These are phyloP conservation scores for Xylaria grammica DNA, from an alignment of 495 filamentous ascomycete species.

Conservation along the genomic window DNA sequence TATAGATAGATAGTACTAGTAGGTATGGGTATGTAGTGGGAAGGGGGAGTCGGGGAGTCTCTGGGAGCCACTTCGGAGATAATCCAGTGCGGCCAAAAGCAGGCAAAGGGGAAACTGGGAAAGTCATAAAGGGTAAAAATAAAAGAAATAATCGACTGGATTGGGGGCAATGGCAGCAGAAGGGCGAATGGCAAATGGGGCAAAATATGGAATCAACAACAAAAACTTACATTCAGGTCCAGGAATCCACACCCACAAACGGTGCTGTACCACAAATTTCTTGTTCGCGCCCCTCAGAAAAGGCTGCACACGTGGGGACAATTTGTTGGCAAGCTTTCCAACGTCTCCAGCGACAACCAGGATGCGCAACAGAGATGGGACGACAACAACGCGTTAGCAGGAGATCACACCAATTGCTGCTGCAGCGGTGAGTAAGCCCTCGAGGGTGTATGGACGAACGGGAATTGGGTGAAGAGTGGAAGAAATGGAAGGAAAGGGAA, in stretches of 20 bases:
- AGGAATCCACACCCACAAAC: constrained; percentile 31
- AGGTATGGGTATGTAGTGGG: neutral
- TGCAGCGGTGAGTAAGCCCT: constrained; percentile 26
- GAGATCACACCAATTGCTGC: constrained; percentile 15
- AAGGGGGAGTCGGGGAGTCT: neutral
- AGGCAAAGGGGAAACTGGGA: constrained; percentile 25
- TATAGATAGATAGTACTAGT: too few species aligned
- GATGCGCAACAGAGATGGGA: constrained; percentile 31
- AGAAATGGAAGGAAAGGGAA: constrained; percentile 23
- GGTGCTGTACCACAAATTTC: constrained; percentile 29
- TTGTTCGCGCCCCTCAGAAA: constrained; percentile 25
- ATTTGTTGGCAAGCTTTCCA: constrained; percentile 25
- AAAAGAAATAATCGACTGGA: constrained; percentile 32
- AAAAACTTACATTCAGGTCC: constrained; percentile 45
- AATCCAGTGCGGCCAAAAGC: constrained; percentile 6
- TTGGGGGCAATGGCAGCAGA: constrained; percentile 15
- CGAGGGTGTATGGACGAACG: constrained; percentile 10
- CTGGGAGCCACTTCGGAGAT: constrained; percentile 15
- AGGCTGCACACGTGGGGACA: constrained; percentile 32
- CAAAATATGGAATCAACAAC: constrained; percentile 30
- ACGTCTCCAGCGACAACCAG: constrained; percentile 26
- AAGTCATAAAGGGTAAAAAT: constrained; percentile 22
- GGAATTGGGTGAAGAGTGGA: constrained; percentile 21
- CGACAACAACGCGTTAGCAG: constrained; percentile 20
- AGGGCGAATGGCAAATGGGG: constrained; percentile 17